These are phyloP conservation scores for Debaryomyces psychrophilus DNA, from an alignment of 1,139 yeast species.

Conservation along the genomic window DNA sequence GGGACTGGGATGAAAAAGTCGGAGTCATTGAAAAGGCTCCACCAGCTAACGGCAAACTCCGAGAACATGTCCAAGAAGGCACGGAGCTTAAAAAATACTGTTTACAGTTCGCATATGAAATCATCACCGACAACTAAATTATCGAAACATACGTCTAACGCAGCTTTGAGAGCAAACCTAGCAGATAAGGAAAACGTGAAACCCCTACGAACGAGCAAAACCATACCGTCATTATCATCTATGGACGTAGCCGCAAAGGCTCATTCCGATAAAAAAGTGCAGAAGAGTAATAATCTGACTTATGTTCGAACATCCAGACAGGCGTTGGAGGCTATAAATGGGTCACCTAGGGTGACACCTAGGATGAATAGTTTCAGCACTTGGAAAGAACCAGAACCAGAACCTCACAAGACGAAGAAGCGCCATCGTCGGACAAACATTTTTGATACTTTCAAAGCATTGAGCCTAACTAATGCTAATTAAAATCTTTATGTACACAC, in stretches of 20 bases:
- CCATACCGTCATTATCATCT: constrained; percentile 16
- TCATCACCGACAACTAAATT: constrained; percentile 31
- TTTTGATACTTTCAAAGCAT: constrained; percentile 6
- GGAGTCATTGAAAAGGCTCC: constrained; percentile 27
- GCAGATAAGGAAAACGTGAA: constrained; percentile 4
- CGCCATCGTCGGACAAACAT: constrained; percentile 4
- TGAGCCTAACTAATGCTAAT: not conserved
- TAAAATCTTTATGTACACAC: not conserved
- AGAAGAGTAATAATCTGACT: not conserved
- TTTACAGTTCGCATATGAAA: constrained; percentile 19
- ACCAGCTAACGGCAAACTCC: constrained; percentile 20
- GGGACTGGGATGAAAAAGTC: constrained; percentile 23
- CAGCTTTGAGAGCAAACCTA: constrained; percentile 12
- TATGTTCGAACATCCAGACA: not conserved
- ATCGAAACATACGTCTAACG: constrained; percentile 11
- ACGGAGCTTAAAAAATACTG: constrained; percentile 19
- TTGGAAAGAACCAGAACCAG: not conserved
- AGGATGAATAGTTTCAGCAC: not conserved
- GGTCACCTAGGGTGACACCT: constrained; percentile 8
- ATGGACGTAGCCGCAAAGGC: constrained; percentile 10
- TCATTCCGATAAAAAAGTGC: not conserved
- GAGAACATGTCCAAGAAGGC: constrained; percentile 21
- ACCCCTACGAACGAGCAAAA: not conserved
- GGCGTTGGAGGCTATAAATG: constrained; percentile 1
- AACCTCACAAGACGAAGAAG: not conserved